A percentile compares a stretch with the other conserved stretches of the same genome.
Conservation (phyloP, 2,329 filamentous ascomycete genomes). For the Elsinoe fawcettii region DNA sequence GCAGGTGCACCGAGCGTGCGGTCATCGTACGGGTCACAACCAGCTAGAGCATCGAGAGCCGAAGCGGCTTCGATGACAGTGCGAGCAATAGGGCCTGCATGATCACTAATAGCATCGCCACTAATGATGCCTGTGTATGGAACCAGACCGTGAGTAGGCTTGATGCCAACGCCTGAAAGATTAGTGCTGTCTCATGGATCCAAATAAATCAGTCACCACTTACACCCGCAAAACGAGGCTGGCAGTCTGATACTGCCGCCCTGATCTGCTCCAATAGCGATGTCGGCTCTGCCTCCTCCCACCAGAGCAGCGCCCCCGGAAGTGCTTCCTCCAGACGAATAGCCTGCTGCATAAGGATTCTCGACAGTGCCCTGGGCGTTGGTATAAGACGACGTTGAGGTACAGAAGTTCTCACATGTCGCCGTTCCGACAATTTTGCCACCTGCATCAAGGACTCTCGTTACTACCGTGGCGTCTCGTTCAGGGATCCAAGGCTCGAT, state of each 20-base stretch:
- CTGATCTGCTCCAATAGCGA: conserved; percentile 34
- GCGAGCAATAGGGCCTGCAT: conserved; percentile 39
- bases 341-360: conserved; percentile 40
- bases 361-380: conserved; percentile 28
- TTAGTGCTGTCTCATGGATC: background rate
- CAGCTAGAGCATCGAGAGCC: conserved; percentile 40
- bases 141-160: conserved; percentile 43
- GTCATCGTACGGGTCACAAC: conserved; percentile 45
- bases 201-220: background rate
- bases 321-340: conserved; percentile 43
- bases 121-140: conserved; percentile 44
- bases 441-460: conserved; percentile 44
- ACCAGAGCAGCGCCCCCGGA: conserved; percentile 40
- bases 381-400: conserved; percentile 40
- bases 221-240: conserved; percentile 30
- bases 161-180: conserved; percentile 21
- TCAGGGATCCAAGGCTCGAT: conserved; percentile 41
- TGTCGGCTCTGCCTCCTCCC: conserved; percentile 31
- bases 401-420: conserved; percentile 49
- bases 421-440: conserved; percentile 45
- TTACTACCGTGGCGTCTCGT: conserved; percentile 42
- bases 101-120: conserved; percentile 37
- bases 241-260: conserved; percentile 35
- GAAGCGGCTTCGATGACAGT: conserved; percentile 38
- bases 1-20: conserved; percentile 28